Evolutionary conservation across 164 flowering plant species (phyloP).

Genomic region (Aristolochia californica): DNA sequence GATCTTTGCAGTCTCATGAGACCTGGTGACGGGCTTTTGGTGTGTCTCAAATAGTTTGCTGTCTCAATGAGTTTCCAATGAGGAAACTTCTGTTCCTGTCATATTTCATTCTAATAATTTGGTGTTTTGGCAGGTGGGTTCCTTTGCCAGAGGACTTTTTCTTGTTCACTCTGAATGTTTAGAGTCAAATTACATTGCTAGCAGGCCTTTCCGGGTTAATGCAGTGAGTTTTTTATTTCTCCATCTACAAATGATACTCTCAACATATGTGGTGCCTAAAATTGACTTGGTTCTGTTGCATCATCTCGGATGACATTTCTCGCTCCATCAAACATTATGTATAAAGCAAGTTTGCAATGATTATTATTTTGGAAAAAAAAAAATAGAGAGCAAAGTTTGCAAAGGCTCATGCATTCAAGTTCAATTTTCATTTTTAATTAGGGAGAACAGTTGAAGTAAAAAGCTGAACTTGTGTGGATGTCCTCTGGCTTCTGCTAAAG

Average conservation of each 20-base stretch:
- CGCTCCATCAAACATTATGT: not conserved
- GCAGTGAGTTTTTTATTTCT: constrained; percentile 45
- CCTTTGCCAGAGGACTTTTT: constrained; percentile 87
- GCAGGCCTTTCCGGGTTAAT: constrained; percentile 93
- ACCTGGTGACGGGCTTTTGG: constrained; percentile 97
- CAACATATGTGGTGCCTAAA: too few relatives aligned
- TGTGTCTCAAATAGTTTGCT: constrained; percentile 15
- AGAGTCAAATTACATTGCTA: constrained; percentile 82
- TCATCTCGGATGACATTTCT: not conserved
- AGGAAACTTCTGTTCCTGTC: not conserved
- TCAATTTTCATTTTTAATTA: not conserved
- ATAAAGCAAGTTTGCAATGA: too few relatives aligned
- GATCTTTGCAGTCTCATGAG: constrained; percentile 87
- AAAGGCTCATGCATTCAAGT: not conserved
- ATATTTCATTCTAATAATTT: not conserved
- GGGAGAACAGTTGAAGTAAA: not conserved
- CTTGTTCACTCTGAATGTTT: constrained; percentile 93
- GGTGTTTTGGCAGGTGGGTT: constrained; percentile 50
- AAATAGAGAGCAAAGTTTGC: too few relatives aligned
- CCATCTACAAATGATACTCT: not conserved
- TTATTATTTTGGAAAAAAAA: too few relatives aligned
- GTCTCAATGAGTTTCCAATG: not conserved
- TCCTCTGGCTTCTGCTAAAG: not conserved
- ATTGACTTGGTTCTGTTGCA: too few relatives aligned
- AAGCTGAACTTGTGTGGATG: not conserved